Percentiles rank a stretch among this genome's conserved stretches.
These are phyloP conservation scores for Cladosporium velox DNA, from an alignment of 2,329 filamentous ascomycete genomes.

Conservation along the genomic window DNA sequence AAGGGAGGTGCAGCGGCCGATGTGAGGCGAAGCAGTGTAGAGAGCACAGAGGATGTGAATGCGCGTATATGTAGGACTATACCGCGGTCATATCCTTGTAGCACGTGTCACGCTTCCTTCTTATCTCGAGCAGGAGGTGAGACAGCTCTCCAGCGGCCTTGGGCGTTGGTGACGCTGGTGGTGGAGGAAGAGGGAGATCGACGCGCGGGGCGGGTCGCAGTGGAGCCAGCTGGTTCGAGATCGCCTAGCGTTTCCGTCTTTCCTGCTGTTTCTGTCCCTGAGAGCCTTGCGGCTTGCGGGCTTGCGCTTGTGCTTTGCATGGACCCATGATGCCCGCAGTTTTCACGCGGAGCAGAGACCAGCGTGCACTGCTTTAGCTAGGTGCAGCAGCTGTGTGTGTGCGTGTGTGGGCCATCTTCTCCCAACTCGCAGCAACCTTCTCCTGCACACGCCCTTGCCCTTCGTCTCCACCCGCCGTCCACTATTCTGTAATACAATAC, in stretches of 20 bases:
- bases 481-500: background rate
- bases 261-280: background rate
- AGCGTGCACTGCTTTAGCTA: constrained; percentile 1
- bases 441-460: background rate
- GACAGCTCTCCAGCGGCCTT: background rate
- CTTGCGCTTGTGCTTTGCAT: background rate
- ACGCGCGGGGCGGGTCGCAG: background rate
- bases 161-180: background rate
- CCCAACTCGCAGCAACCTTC: constrained; percentile 1
- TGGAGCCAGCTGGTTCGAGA: background rate
- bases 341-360: constrained; percentile 4
- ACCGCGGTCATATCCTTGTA: background rate
- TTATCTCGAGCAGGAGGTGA: background rate
- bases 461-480: background rate
- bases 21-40: background rate
- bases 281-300: background rate
- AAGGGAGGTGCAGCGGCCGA: background rate
- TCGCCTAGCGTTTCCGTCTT: background rate
- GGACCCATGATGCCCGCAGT: constrained; percentile 3
- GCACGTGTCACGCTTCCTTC: constrained; percentile 1
- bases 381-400: constrained; percentile 2
- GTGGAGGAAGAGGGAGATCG: constrained; percentile 2
- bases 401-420: constrained; percentile 3
- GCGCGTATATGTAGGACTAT: background rate
- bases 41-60: background rate